Evolutionary conservation across 2,329 filamentous ascomycete genomes (phyloP).

Genomic region (Ilyonectria destructans): DNA sequence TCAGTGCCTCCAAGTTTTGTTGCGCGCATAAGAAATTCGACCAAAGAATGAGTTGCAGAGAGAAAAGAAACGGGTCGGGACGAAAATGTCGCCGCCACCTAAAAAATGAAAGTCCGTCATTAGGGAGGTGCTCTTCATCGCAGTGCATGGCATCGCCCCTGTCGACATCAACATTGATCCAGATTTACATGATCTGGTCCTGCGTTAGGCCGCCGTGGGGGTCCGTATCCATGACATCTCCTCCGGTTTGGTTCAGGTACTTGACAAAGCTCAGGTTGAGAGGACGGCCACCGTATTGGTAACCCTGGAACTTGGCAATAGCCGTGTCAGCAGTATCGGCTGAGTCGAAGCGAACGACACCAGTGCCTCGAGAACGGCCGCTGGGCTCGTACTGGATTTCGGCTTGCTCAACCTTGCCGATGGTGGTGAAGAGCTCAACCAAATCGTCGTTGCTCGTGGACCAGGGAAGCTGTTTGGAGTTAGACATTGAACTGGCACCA

Average conservation of each 20-base stretch:
- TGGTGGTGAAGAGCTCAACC: slow-evolving; percentile 96
- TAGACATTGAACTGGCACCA: slow-evolving; percentile 23
- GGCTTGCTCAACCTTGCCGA: slow-evolving; percentile 98
- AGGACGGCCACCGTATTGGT: slow-evolving; percentile 96
- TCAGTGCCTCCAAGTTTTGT: slow-evolving; percentile 48
- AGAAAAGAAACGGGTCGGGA: slow-evolving; percentile 39
- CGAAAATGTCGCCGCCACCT: slow-evolving; percentile 21
- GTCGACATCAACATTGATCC: slow-evolving; percentile 31
- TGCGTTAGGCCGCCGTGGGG: slow-evolving; percentile 86
- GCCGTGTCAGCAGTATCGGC: slow-evolving; percentile 90
- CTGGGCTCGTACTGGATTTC: slow-evolving; percentile 99
- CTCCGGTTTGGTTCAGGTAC: slow-evolving; percentile 81
- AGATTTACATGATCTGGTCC: slow-evolving; percentile 92
- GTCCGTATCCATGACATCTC: slow-evolving; percentile 87
- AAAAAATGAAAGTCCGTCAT: slow-evolving; percentile 33
- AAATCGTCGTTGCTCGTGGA: slow-evolving; percentile 99
- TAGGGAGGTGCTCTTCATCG: slow-evolving; percentile 20
- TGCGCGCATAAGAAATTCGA: slow-evolving; percentile 39
- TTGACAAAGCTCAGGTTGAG: slow-evolving; percentile 95
- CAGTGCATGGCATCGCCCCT: slow-evolving; percentile 25
- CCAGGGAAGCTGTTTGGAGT: slow-evolving; percentile 85
- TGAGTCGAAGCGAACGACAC: slow-evolving; percentile 94
- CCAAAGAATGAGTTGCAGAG: slow-evolving; percentile 42
- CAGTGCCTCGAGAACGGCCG: slow-evolving; percentile 93
- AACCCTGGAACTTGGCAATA: slow-evolving; percentile 97